phyloP scores from a whole-genome alignment of 1,139 yeast genomes.

The Taphrina wiesneri region DNA sequence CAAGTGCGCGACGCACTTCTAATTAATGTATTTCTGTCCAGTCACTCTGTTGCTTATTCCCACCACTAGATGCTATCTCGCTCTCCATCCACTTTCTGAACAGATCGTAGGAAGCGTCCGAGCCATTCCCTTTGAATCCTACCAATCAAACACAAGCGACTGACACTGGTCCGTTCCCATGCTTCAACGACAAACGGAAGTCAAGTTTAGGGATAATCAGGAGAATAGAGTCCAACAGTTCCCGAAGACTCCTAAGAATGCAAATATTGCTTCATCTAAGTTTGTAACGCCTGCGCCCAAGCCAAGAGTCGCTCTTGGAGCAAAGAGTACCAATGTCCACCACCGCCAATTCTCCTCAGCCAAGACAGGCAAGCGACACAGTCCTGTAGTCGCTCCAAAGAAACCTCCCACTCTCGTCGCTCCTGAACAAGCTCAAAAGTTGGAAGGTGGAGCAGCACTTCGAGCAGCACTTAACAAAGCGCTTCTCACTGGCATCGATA shows the following conservation, averaged over 20 bases:
- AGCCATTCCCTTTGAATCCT: not conserved
- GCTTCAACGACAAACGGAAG: conserved; percentile 29
- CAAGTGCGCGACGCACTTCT: not conserved
- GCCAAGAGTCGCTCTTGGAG: conserved; percentile 25
- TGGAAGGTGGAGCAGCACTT: conserved; percentile 17
- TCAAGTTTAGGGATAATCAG: conserved; percentile 29
- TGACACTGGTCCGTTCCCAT: not conserved
- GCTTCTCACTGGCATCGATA: conserved; percentile 24
- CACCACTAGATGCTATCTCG: no score
- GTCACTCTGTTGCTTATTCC: not conserved
- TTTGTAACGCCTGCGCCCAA: conserved; percentile 31
- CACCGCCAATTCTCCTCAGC: conserved; percentile 31
- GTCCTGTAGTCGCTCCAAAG: conserved; percentile 3
- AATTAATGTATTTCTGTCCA: not conserved
- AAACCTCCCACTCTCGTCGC: not conserved
- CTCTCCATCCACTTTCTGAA: no score
- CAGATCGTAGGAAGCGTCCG: no score
- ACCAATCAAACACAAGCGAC: not conserved
- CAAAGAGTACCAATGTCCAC: conserved; percentile 29
- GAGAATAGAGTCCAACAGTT: conserved; percentile 23
- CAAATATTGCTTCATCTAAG: not conserved
- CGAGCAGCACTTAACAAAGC: conserved; percentile 27
- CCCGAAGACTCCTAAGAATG: conserved; percentile 33
- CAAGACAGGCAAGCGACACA: conserved; percentile 32
- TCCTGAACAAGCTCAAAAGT: conserved; percentile 3